Conservation (phyloP, 1,284 basidiomycete genomes). For the Pseudomicrostroma phylloplanum region DNA sequence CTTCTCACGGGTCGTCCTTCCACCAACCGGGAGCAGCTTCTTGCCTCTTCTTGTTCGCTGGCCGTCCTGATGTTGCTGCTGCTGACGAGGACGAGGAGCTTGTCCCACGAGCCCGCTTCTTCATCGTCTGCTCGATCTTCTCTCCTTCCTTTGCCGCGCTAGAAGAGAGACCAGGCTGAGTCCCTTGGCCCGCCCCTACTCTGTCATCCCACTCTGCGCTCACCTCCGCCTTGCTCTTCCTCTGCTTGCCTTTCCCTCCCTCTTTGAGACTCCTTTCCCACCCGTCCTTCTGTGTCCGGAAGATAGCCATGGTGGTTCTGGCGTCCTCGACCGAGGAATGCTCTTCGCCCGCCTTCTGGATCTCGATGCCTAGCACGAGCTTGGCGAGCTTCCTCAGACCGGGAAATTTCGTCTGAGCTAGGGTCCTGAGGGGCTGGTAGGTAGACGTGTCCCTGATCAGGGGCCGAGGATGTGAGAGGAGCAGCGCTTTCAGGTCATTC, state of each 20-base stretch:
- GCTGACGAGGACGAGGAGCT: background rate
- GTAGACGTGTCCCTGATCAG: conserved; percentile 77
- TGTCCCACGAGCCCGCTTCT: background rate
- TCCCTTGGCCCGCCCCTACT: background rate
- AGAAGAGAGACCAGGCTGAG: background rate
- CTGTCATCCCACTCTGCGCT: conserved; percentile 24
- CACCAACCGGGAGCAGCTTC: conserved; percentile 24
- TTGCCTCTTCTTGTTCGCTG: conserved; percentile 14
- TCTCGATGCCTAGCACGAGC: conserved; percentile 72
- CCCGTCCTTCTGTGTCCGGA: conserved; percentile 72
- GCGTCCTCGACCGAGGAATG: conserved; percentile 64
- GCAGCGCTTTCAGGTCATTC: conserved; percentile 82
- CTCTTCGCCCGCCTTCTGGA: conserved; percentile 59
- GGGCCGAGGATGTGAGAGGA: conserved; percentile 79
- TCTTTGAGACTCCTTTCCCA: conserved; percentile 61
- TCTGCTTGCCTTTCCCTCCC: conserved; percentile 16
- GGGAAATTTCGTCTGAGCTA: conserved; percentile 61
- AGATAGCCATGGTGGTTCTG: conserved; percentile 90
- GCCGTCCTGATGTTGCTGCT: conserved; percentile 11
- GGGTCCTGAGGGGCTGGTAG: conserved; percentile 55
- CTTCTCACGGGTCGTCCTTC: conserved; percentile 22
- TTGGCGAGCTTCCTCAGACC: conserved; percentile 74
- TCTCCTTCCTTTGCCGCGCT: background rate
- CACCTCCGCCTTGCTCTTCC: conserved; percentile 11
- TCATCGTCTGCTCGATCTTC: background rate